Evolutionary conservation across 2,329 filamentous ascomycete genomes (phyloP).

Genomic region (Diaporthe sp.): DNA sequence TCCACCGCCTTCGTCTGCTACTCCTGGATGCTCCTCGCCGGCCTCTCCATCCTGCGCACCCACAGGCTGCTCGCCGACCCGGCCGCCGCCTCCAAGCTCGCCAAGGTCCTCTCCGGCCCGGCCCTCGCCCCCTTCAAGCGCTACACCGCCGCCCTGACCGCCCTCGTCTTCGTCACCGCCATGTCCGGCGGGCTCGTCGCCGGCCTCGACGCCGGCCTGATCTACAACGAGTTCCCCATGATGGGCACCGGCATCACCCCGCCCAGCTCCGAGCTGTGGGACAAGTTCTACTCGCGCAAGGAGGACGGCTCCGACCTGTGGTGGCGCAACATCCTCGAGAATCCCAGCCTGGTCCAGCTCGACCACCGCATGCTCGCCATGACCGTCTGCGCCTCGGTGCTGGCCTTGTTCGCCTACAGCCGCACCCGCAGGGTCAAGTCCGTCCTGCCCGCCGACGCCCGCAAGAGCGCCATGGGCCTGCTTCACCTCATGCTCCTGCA

Average conservation of each 20-base stretch:
- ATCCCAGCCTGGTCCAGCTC: slow-evolving; percentile 94
- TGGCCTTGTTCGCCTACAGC: slow-evolving; percentile 85
- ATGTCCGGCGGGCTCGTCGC: slow-evolving; percentile 96
- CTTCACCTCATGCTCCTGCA: slow-evolving; percentile 87
- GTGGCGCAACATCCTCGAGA: slow-evolving; percentile 99
- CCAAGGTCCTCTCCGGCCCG: slow-evolving; percentile 74
- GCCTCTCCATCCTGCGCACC: slow-evolving; percentile 84
- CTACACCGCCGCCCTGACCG: slow-evolving; percentile 76
- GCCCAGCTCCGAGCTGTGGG: slow-evolving; percentile 85
- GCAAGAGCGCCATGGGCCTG: slow-evolving; percentile 80
- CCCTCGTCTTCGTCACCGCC: slow-evolving; percentile 87
- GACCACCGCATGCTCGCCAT: slow-evolving; percentile 94
- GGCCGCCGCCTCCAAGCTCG: slow-evolving; percentile 68
- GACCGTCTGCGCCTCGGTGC: slow-evolving; percentile 85
- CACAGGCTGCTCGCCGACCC: slow-evolving; percentile 79
- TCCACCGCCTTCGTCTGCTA: slow-evolving; percentile 94
- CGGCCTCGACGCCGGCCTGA: slow-evolving; percentile 93
- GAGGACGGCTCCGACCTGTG: slow-evolving; percentile 85
- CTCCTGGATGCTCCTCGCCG: slow-evolving; percentile 92
- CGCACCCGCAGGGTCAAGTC: slow-evolving; percentile 71
- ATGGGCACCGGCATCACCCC: slow-evolving; percentile 91
- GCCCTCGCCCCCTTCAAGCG: slow-evolving; percentile 80
- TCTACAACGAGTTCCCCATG: slow-evolving; percentile 98
- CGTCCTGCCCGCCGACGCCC: slow-evolving; percentile 72
- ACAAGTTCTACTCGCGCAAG: slow-evolving; percentile 85